Percentiles rank a stretch among this genome's conserved stretches.
Conservation (phyloP, 352 stramenopile species). For the Phytophthora pisi region DNA sequence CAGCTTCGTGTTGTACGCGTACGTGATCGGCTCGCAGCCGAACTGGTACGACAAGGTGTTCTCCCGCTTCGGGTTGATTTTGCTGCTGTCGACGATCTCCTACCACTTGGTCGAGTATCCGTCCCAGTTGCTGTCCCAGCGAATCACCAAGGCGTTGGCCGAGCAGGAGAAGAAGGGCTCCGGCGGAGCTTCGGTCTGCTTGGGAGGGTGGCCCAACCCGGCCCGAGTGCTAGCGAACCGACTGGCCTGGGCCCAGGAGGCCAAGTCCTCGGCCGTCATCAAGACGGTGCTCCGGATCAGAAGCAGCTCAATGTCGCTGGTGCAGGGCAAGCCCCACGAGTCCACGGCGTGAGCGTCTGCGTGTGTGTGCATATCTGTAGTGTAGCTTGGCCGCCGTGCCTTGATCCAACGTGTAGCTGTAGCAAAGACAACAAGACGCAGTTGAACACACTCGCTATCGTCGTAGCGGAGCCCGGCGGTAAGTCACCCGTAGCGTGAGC, state of each 20-base stretch:
- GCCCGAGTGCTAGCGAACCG: constrained; percentile 8
- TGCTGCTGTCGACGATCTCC: constrained; percentile 39
- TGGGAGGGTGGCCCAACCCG: constrained; percentile 8
- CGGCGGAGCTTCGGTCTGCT: constrained; percentile 9
- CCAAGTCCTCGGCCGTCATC: constrained; percentile 11
- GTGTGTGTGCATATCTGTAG: constrained; percentile 10
- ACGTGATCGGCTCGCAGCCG: constrained; percentile 15
- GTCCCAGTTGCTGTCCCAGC: constrained; percentile 38
- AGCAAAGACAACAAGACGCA: neutral
- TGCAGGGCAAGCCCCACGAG: constrained; percentile 15
- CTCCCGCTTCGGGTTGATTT: constrained; percentile 35
- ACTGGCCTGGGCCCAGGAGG: constrained; percentile 23
- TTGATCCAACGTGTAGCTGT: constrained; percentile 5
- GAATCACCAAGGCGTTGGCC: constrained; percentile 29
- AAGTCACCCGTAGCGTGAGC: constrained; percentile 7
- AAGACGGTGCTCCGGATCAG: constrained; percentile 22
- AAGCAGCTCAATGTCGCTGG: constrained; percentile 14
- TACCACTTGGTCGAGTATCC: constrained; percentile 53
- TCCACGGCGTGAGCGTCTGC: constrained; percentile 15
- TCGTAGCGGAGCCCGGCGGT: too few species aligned
- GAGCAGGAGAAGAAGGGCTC: constrained; percentile 26
- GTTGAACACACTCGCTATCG: neutral
- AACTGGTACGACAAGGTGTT: constrained; percentile 39
- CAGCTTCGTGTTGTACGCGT: constrained; percentile 45
- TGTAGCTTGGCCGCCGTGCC: neutral